Percentiles rank a stretch among this genome's conserved stretches.
Conservation (phyloP, 2,329 filamentous ascomycete genomes). For the Aspergillus aculeatinus region DNA sequence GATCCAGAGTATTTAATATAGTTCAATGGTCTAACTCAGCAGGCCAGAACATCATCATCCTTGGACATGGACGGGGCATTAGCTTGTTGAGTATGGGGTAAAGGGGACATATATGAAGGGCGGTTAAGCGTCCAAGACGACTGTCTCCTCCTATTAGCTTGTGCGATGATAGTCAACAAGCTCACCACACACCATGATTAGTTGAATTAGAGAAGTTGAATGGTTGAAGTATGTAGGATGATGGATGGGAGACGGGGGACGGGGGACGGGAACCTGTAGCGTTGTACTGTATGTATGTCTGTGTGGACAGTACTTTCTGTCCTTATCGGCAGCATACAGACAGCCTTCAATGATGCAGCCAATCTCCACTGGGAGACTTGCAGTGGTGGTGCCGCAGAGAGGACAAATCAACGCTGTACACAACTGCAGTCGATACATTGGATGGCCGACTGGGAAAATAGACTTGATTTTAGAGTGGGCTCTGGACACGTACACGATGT, state of each 20-base stretch:
- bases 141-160: conserved; percentile 1
- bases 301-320: conserved; percentile 12
- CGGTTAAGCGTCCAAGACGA: neutral
- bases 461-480: neutral
- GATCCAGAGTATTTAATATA: conserved; percentile 12
- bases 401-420: conserved; percentile 24
- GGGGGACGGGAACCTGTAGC: no score
- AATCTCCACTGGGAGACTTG: conserved; percentile 18
- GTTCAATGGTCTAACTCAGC: conserved; percentile 11
- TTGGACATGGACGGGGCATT: neutral
- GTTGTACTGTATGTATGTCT: no score
- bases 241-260: neutral
- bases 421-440: conserved; percentile 12
- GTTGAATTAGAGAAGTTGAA: neutral
- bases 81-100: conserved; percentile 1
- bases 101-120: conserved; percentile 2
- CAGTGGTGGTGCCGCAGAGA: conserved; percentile 15
- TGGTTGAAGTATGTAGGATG: neutral
- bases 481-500: neutral
- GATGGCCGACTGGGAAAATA: neutral
- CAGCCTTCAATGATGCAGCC: neutral
- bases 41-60: conserved; percentile 2
- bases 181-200: neutral
- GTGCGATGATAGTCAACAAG: conserved; percentile 1
- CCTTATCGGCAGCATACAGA: conserved; percentile 19